Conservation (phyloP, 2,329 filamentous ascomycete species). For the Cercospora sesami region DNA sequence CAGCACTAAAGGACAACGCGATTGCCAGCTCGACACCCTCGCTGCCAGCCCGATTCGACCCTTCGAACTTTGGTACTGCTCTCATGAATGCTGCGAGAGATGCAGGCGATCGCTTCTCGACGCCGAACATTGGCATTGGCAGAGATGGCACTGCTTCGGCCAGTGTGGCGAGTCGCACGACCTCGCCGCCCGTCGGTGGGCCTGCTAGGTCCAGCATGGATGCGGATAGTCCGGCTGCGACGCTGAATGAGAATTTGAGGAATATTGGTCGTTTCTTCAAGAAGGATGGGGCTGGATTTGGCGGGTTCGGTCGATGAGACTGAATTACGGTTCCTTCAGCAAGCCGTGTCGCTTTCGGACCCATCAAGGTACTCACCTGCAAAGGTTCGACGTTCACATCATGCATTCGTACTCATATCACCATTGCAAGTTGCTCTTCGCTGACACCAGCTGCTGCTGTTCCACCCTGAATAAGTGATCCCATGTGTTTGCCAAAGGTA, state of each 20-base stretch:
- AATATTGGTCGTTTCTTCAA: constrained; percentile 97
- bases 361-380: background rate
- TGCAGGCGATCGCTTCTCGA: constrained; percentile 68
- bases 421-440: background rate
- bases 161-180: constrained; percentile 38
- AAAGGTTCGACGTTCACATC: background rate
- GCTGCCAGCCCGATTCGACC: constrained; percentile 65
- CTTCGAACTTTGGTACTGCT: constrained; percentile 79
- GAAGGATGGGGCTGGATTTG: constrained; percentile 68
- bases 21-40: constrained; percentile 38
- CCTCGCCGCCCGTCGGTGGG: constrained; percentile 34
- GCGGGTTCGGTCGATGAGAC: constrained; percentile 33
- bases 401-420: background rate
- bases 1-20: constrained; percentile 44
- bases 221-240: constrained; percentile 52
- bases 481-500: background rate
- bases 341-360: background rate
- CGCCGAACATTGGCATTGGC: constrained; percentile 49
- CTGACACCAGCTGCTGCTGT: background rate
- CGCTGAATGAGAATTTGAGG: constrained; percentile 89
- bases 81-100: constrained; percentile 80
- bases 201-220: constrained; percentile 27
- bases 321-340: background rate
- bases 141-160: constrained; percentile 29
- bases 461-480: background rate